Percentiles rank a stretch among this genome's conserved stretches.
Conservation (phyloP, 768 basidiomycete species). For the Phylloporus sp. region DNA sequence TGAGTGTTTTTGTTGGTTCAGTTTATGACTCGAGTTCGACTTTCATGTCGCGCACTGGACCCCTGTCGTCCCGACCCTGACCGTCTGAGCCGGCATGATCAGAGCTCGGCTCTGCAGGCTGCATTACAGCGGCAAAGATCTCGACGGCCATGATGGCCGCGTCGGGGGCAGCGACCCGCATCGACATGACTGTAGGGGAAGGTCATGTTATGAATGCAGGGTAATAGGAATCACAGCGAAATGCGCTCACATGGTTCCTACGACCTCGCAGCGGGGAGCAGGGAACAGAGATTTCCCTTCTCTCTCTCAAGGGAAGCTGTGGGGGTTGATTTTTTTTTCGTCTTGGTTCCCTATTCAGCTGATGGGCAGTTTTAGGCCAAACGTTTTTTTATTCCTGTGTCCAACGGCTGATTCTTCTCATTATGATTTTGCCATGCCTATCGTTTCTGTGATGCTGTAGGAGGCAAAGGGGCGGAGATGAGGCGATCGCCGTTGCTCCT, state of each 20-base stretch:
- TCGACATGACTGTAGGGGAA: slow-evolving; percentile 9
- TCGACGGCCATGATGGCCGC: slow-evolving; percentile 1
- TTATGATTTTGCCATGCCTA: neutral
- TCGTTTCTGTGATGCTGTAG: slow-evolving; percentile 17
- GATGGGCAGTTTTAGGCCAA: neutral
- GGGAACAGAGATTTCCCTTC: slow-evolving; percentile 3
- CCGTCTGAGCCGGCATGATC: slow-evolving; percentile 6
- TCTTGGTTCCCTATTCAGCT: slow-evolving; percentile 8
- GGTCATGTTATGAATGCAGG: neutral
- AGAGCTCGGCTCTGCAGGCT: slow-evolving; percentile 4
- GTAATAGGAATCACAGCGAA: neutral
- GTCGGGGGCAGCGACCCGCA: slow-evolving; percentile 5
- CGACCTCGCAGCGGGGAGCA: slow-evolving; percentile 5
- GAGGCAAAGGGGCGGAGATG: slow-evolving; percentile 22
- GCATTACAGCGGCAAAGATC: slow-evolving; percentile 18
- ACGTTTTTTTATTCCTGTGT: neutral
- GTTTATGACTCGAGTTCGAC: neutral
- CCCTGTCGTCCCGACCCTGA: slow-evolving; percentile 17
- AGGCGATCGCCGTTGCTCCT: slow-evolving; percentile 28
- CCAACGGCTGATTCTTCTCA: neutral
- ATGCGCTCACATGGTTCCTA: neutral
- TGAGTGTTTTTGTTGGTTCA: slow-evolving; percentile 16
- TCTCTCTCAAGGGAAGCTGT: slow-evolving; percentile 2
- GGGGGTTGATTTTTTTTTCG: neutral
- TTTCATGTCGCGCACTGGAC: neutral